phyloP scores from a whole-genome alignment of 2,329 filamentous ascomycete genomes.

The Aureobasidium uvarum region DNA sequence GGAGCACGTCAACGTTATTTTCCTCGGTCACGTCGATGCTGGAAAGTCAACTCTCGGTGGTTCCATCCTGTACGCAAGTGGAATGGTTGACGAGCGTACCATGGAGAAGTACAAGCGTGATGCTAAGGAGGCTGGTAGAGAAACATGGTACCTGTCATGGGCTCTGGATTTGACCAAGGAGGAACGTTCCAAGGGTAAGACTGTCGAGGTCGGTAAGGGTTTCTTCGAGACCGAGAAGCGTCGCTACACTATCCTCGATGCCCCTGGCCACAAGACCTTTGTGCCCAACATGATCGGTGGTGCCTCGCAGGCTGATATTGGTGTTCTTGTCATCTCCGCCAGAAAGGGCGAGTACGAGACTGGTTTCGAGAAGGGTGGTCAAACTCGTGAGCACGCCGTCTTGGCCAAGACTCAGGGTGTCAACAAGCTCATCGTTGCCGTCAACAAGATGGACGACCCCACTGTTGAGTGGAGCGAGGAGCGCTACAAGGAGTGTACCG shows the following conservation, averaged over 20 bases:
- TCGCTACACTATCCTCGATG: slow-evolving; percentile 93
- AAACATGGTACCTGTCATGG: slow-evolving; percentile 99
- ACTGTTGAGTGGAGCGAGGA: slow-evolving; percentile 96
- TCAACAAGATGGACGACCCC: slow-evolving; percentile 99
- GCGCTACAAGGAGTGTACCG: slow-evolving; percentile 88
- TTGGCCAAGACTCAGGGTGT: slow-evolving; percentile 98
- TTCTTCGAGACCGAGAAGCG: slow-evolving; percentile 98
- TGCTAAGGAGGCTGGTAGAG: slow-evolving; percentile 91
- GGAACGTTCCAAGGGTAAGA: slow-evolving; percentile 94
- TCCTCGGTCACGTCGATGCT: slow-evolving; percentile 97
- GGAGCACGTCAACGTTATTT: slow-evolving; percentile 91
- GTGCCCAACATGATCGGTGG: slow-evolving; percentile 95
- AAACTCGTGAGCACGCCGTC: slow-evolving; percentile 96
- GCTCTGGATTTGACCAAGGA: slow-evolving; percentile 96
- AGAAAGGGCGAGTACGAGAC: slow-evolving; percentile 99
- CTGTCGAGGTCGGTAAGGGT: slow-evolving; percentile 91
- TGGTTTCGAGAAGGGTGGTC: slow-evolving; percentile 93
- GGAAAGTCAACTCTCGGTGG: slow-evolving; percentile 97
- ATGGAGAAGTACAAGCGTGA: slow-evolving; percentile 98
- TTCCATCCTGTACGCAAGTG: slow-evolving; percentile 86
- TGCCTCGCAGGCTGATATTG: slow-evolving; percentile 78
- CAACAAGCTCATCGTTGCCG: slow-evolving; percentile 89
- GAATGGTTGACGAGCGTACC: slow-evolving; percentile 99
- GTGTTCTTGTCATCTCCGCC: slow-evolving; percentile 91
- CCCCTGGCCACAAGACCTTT: slow-evolving; percentile 96